These are phyloP conservation scores for Mrakiaceae sp. DNA, from an alignment of 1,284 basidiomycete genomes.

Conservation along the genomic window DNA sequence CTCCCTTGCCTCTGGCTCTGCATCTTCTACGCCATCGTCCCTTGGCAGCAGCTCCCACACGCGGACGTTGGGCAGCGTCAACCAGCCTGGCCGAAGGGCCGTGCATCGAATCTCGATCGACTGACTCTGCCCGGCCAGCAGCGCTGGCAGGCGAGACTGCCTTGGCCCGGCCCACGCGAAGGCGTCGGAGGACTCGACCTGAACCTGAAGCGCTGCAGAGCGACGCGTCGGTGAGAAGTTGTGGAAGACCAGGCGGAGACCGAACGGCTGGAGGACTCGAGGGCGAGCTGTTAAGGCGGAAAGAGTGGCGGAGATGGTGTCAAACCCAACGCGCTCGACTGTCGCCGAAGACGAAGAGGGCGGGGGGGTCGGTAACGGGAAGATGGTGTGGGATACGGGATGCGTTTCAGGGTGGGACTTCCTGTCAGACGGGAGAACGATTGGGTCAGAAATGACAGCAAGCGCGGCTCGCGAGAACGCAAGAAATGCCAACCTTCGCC, in stretches of 20 bases:
- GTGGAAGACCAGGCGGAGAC: constrained; percentile 48
- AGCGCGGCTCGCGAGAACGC: neutral
- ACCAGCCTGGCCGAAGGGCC: constrained; percentile 5
- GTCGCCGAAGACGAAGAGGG: neutral
- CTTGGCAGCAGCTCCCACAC: constrained; percentile 12
- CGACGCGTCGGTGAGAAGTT: constrained; percentile 49
- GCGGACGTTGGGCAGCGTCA: constrained; percentile 17
- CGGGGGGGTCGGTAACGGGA: constrained; percentile 45
- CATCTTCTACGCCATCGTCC: neutral
- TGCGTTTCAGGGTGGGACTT: constrained; percentile 35
- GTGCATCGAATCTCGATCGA: neutral
- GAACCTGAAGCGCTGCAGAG: constrained; percentile 51
- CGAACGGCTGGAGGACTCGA: constrained; percentile 47
- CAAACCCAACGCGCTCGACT: neutral
- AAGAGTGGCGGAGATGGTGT: neutral
- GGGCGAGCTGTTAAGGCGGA: neutral
- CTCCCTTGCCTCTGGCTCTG: too few species aligned
- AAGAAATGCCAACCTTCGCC: constrained; percentile 47
- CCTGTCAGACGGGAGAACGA: neutral
- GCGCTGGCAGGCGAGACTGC: constrained; percentile 49
- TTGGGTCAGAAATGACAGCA: constrained; percentile 1
- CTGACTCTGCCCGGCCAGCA: constrained; percentile 46
- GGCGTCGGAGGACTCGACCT: constrained; percentile 49
- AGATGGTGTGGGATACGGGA: constrained; percentile 50
- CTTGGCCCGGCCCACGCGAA: constrained; percentile 63